Evolutionary conservation across 345 rosid species (phyloP).

Genomic region (Cardiospermum halicacabum): DNA sequence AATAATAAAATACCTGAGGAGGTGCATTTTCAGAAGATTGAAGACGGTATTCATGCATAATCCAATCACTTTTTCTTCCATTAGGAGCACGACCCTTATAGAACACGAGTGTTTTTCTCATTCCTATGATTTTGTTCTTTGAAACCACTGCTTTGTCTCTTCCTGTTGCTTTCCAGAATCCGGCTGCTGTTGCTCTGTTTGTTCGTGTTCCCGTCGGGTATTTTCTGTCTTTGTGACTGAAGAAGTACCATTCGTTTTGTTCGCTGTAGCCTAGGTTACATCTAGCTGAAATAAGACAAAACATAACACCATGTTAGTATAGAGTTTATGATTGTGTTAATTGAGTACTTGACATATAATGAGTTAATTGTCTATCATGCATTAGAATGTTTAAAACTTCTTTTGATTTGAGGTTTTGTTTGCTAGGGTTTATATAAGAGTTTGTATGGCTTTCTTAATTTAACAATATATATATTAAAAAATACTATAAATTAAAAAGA

Average conservation of each 20-base stretch:
- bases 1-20: conserved; percentile 47
- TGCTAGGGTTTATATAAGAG: too few species aligned
- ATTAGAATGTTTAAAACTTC: too few species aligned
- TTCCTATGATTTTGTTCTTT: conserved; percentile 69
- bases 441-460: too few species aligned
- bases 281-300: conserved; percentile 39
- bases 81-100: conserved; percentile 93
- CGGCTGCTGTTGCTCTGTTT: conserved; percentile 83
- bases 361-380: too few species aligned
- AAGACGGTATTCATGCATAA: conserved; percentile 92
- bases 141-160: conserved; percentile 89
- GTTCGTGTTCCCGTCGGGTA: conserved; percentile 94
- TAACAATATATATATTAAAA: too few species aligned
- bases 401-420: too few species aligned
- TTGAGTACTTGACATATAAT: too few species aligned
- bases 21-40: conserved; percentile 68
- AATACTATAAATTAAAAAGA: too few species aligned
- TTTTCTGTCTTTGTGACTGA: conserved; percentile 95
- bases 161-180: conserved; percentile 98
- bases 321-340: neutral
- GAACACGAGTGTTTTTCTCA: conserved; percentile 93
- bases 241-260: conserved; percentile 93
- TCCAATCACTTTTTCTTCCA: conserved; percentile 90
- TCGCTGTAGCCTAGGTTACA: conserved; percentile 81
- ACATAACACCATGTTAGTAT: neutral